Base-by-base conservation (phyloP, 495 filamentous ascomycete species). In the Penicillium alfredii region DNA sequence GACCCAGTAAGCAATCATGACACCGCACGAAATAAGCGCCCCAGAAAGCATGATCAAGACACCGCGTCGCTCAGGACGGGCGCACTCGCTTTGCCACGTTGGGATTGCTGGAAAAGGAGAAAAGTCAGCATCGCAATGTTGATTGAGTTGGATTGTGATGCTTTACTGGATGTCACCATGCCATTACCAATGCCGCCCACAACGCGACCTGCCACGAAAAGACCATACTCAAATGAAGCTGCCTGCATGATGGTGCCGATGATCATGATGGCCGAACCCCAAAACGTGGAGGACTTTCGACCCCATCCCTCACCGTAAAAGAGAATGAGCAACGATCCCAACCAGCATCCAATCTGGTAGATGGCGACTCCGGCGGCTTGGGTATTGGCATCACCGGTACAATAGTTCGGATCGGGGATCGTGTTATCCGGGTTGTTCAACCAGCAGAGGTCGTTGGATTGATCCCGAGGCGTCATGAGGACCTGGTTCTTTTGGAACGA, bases 41-140 rank as follows among this genome's bases (percentile, higher is more conserved):
- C 77, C 82, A 55, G 86, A 81, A 33, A 88, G 79, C 82, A 87
- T 86, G 55, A 88, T 80, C 48, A 88, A 64, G 44, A 82, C 80
- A 10, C 85, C 84, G 49, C 82, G 73, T 30, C 76, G 74, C 43
- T 87, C 80, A 3, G 83, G 71, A 44, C 80, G 83, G 30, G 79
- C 80, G 33, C 80, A 85, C 55, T 90, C 82, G 49, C 1, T 82
- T 47, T 87, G 84, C 81, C 82, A 89, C 1, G 79, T 82, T 0
- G 84, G 84, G 9, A 86, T 76, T 1, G 77, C 82, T 0, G 77
- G 73, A 47, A 38, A 25, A 33, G 33, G 23, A 15, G 11, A 7
- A 11, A 22, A 31, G 10, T 12, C n/a, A 3, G 16, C 53, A 36
- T 42, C 31, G 53, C 14, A 24, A n/a, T n/a, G n/a, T n/a, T n/a